Evolutionary conservation across 148 eudicot species (phyloP), one percentile per base, ranked within the genome.

Genomic region (Pouteria glomerata): DNA sequence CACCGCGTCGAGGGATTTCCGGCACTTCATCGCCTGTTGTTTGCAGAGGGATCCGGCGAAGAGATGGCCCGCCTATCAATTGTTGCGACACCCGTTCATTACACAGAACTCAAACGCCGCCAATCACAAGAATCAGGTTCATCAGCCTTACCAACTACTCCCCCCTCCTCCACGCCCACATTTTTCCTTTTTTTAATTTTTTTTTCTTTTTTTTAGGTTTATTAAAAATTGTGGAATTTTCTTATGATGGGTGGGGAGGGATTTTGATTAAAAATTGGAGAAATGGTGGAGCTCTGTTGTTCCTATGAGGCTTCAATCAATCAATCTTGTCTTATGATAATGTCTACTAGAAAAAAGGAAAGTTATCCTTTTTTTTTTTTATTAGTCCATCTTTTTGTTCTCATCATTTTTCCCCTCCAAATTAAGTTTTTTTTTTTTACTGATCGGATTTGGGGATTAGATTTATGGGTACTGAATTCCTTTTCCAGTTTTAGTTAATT

Each of bases 1-100:
- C 11, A 52, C 71, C 6, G 74, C 84, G 12, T 73, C 81, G 6
- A 42, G 77, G 19, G 92, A 89, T 66, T 89, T 89, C 61, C 57
- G 87, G 79, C 82, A 91, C 55, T 91, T 89, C 52, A 84, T 91
- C 4, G 42, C 85, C 0, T 83, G 97, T 66, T 91, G 97, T 58
- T 48, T 91, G 62, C 97, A 87, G 78, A 81, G 87, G 65, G 95
- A 91, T 72, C 92, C 97, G 3, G 81, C 71, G 21, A 84, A 76
- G 75, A 50, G 97, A 26, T 89, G 90, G 95, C 83, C 85, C 0
- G 90, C 97, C 0, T 69, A 48, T 0, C 78, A 73, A 74, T 52
- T 91, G 63, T 63, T 87, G 29, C 58, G 64, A 6, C 97, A 91
- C 42, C 95, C 90, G 0, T 89, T 91, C 57, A 78, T 91, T 44